Conservation (phyloP, 352 stramenopile species). For the Phytopythium cucurbitacearum region DNA sequence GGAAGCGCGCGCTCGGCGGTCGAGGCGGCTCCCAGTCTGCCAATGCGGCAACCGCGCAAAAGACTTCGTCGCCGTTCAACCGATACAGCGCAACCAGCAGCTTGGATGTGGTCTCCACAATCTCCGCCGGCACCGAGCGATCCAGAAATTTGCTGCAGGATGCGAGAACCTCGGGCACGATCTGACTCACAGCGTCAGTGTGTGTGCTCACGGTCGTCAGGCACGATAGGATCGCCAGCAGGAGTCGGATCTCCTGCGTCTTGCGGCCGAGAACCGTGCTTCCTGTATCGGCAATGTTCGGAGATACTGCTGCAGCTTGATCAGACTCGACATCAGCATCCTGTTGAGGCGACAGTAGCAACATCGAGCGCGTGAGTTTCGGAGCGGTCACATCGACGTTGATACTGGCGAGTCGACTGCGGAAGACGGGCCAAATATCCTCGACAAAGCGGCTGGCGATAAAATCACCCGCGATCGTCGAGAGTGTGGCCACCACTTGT, state of each 20-base stretch:
- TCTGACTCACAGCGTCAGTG: constrained; percentile 36
- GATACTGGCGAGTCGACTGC: constrained; percentile 35
- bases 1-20: constrained; percentile 34
- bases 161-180: constrained; percentile 55
- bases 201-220: constrained; percentile 40
- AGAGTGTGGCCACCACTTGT: constrained; percentile 43
- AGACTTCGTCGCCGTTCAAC: constrained; percentile 74
- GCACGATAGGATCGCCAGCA: constrained; percentile 56
- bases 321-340: background rate
- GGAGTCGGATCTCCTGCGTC: constrained; percentile 51
- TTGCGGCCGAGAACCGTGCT: constrained; percentile 15
- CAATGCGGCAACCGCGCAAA: constrained; percentile 46
- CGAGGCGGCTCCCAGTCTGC: constrained; percentile 45
- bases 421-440: constrained; percentile 64
- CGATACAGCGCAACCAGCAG: constrained; percentile 40
- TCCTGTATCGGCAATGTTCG: background rate
- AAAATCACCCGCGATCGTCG: constrained; percentile 63
- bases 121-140: constrained; percentile 18
- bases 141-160: constrained; percentile 47
- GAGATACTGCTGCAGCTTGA: background rate
- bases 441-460: constrained; percentile 79
- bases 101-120: constrained; percentile 30
- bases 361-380: constrained; percentile 61
- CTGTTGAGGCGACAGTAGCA: constrained; percentile 30
- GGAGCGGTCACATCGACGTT: constrained; percentile 23